Conservation (phyloP, 805 yeast species). For the Kodamaea neixiangensis region DNA sequence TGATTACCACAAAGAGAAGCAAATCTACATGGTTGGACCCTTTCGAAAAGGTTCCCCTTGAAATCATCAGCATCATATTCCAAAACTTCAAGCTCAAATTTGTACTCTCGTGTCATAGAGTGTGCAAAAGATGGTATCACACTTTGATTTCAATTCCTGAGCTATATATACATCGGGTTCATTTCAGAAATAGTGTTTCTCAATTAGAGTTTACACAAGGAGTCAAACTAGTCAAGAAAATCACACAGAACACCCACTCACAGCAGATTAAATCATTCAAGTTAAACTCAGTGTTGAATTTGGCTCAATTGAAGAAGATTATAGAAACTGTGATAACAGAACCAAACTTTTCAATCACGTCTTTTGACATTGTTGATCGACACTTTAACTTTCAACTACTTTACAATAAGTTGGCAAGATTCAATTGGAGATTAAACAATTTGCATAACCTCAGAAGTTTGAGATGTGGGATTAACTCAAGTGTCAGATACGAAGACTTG, state of each 20-base stretch:
- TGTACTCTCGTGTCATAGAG: slow-evolving; percentile 32
- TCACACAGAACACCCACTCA: slow-evolving; percentile 19
- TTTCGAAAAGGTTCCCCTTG: slow-evolving; percentile 29
- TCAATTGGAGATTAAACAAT: slow-evolving; percentile 27
- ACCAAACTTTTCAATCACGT: slow-evolving; percentile 20
- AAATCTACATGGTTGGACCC: slow-evolving; percentile 14
- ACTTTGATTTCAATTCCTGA: slow-evolving; percentile 26
- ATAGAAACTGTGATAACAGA: slow-evolving; percentile 29
- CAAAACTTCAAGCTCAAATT: slow-evolving; percentile 19
- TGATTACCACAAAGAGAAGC: neutral
- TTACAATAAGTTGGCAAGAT: slow-evolving; percentile 24
- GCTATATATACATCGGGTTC: slow-evolving; percentile 24
- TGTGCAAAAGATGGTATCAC: slow-evolving; percentile 35
- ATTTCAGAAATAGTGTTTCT: slow-evolving; percentile 27
- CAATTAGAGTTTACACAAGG: slow-evolving; percentile 33
- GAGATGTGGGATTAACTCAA: slow-evolving; percentile 30
- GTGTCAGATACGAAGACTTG: slow-evolving; percentile 19
- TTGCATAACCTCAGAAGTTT: slow-evolving; percentile 22
- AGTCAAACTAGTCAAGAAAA: slow-evolving; percentile 25
- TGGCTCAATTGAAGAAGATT: slow-evolving; percentile 26
- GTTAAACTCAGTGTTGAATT: slow-evolving; percentile 23
- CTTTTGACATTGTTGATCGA: slow-evolving; percentile 32
- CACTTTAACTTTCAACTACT: slow-evolving; percentile 28
- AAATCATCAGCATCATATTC: slow-evolving; percentile 32
- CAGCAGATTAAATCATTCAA: slow-evolving; percentile 22